Evolutionary conservation across 176 grass and related monocot genomes (phyloP), one percentile per base, ranked within the genome.

Genomic region (Raddia guianensis): DNA sequence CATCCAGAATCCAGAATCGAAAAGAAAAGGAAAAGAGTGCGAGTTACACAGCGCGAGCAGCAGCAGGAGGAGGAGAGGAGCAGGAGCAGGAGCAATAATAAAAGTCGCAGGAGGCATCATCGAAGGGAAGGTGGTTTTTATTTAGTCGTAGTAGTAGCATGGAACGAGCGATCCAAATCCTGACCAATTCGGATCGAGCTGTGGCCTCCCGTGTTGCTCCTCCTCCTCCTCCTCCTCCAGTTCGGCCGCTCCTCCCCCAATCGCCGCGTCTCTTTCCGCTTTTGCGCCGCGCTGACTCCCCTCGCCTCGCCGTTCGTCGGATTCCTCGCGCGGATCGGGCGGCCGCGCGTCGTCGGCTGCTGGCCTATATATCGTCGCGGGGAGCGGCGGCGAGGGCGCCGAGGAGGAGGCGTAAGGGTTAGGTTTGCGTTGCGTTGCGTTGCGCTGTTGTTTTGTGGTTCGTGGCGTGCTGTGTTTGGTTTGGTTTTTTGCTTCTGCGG

Each of bases 121-220:
- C 37, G 37, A 80, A 63, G 58, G 52, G 60, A 63, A 65, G 52
- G 60, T 72, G 85, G 70, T 84, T 93, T 93, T 90, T 87, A 90
- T 90, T 90, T 40, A 40, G 37, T 40, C 2, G 37, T 2, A 74
- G 37, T 40, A 40, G 37, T 2, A 77, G 75, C 77, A 90, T 93
- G 91, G 86, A 86, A 81, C 79, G 69, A 79, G 74, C 58, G 68
- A 86, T 84, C 87, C 84, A 84, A 89, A 86, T 80, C 76, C 63
- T 54, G 70, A 84, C 84, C 77, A 68, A 80, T 68, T 84, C 72
- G 81, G 81, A 67, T 68, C 72, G 56, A 67, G 80, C 34, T 37
- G 70, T 83, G 57, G 70, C 91, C 72, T 80, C 61, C 45, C 80
- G 51, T 77, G 63, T 80, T 78, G 83, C 78, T 81, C 68, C 79